Conservation (phyloP, 2,329 filamentous ascomycete genomes). For the Aspergillus alliaceus region DNA sequence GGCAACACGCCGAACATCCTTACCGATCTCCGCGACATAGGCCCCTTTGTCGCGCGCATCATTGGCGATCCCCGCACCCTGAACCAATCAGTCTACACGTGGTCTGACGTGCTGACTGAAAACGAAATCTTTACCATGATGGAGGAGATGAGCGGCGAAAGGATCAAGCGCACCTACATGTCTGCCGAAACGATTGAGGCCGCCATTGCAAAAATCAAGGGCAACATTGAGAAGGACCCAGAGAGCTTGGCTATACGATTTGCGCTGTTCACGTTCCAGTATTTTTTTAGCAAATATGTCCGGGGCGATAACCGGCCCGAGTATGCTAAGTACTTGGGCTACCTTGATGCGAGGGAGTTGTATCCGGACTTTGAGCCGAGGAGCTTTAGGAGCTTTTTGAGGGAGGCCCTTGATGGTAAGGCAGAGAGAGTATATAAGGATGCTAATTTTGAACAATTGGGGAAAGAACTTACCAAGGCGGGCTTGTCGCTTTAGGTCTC, state of each 20-base stretch:
- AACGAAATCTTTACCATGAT: background rate
- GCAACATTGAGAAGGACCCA: background rate
- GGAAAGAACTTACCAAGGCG: background rate
- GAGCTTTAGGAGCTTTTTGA: constrained; percentile 32
- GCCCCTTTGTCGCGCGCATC: background rate
- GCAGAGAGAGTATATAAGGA: constrained; percentile 1
- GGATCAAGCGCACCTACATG: background rate
- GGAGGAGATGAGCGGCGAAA: background rate
- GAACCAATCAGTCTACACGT: background rate
- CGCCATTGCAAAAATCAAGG: background rate
- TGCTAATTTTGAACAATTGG: background rate
- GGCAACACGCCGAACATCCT: background rate
- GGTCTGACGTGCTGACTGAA: background rate
- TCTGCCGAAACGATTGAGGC: background rate
- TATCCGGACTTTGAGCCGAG: constrained; percentile 49
- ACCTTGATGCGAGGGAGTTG: constrained; percentile 48
- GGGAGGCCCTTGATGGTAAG: constrained; percentile 38
- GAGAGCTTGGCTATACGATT: background rate
- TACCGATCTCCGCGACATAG: background rate
- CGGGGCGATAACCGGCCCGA: constrained; percentile 51
- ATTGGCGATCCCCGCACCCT: background rate
- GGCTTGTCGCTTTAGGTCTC: background rate
- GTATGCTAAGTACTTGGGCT: constrained; percentile 52
- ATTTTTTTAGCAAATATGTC: constrained; percentile 41
- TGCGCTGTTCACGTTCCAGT: constrained; percentile 28